A percentile compares a stretch with the other conserved stretches of the same genome.
phyloP scores from a whole-genome alignment of 169 alveolate genomes.

The Perkinsus chesapeaki region DNA sequence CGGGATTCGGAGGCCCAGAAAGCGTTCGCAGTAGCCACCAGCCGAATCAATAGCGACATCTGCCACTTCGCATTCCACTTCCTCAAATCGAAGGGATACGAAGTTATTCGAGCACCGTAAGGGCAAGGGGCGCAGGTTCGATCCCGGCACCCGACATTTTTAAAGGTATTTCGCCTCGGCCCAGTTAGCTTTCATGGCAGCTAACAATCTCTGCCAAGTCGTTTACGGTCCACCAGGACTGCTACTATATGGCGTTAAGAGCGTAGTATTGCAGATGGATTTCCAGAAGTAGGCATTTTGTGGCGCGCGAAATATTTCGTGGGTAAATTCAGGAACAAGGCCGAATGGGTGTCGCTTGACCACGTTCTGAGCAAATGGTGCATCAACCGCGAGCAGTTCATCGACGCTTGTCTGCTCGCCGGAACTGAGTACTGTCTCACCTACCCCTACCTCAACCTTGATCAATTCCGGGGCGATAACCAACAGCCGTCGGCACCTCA shows the following conservation, averaged over 20 bases:
- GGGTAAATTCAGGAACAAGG: not conserved
- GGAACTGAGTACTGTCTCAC: constrained; percentile 33
- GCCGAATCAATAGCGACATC: constrained; percentile 21
- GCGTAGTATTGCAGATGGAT: constrained; percentile 23
- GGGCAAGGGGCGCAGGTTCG: not conserved
- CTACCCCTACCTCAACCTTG: constrained; percentile 31
- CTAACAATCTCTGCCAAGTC: constrained; percentile 18
- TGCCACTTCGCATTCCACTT: constrained; percentile 19
- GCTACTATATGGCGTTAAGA: constrained; percentile 21
- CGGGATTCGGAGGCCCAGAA: not conserved
- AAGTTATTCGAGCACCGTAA: constrained; percentile 24
- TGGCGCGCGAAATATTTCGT: not conserved
- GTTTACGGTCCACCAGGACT: constrained; percentile 29
- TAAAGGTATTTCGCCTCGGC: constrained; percentile 21
- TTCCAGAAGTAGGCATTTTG: not conserved
- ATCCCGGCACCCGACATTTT: not conserved
- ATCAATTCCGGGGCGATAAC: constrained; percentile 12
- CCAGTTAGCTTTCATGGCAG: constrained; percentile 25
- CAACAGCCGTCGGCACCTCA: not conserved
- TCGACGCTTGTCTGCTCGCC: constrained; percentile 39
- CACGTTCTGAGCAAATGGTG: not conserved
- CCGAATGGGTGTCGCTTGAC: constrained; percentile 2
- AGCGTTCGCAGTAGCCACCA: constrained; percentile 5
- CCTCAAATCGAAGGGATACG: constrained; percentile 13
- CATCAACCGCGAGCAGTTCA: constrained; percentile 22